Evolutionary conservation across 768 basidiomycete species (phyloP).

Genomic region (Favolaschia claudopus): DNA sequence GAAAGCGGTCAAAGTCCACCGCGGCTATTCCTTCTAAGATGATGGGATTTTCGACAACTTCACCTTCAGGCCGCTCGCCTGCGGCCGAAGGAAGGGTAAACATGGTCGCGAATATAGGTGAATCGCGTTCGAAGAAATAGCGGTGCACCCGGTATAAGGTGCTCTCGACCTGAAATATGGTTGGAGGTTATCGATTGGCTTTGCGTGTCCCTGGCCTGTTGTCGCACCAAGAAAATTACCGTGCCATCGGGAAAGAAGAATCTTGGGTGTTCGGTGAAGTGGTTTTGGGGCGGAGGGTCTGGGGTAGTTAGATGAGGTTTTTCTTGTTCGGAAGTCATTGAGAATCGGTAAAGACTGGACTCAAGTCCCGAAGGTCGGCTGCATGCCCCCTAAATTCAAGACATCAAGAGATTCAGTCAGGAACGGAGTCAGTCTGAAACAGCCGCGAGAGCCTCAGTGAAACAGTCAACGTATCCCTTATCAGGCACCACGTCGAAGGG

Average conservation of each 20-base stretch:
- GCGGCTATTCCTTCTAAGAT: conserved; percentile 49
- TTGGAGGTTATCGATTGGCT: neutral
- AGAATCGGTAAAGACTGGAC: too few relatives aligned
- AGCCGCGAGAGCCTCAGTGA: too few relatives aligned
- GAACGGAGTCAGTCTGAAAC: too few relatives aligned
- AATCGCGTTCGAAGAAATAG: conserved; percentile 47
- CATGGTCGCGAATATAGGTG: conserved; percentile 35
- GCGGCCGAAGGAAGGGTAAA: conserved; percentile 29
- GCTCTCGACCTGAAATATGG: conserved; percentile 39
- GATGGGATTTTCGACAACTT: conserved; percentile 42
- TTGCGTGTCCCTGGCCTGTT: neutral
- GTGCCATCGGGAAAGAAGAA: conserved; percentile 36
- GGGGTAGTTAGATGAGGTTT: neutral
- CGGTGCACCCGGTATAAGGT: conserved; percentile 42
- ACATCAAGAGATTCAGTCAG: too few relatives aligned
- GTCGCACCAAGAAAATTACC: conserved; percentile 33
- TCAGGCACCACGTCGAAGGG: too few relatives aligned
- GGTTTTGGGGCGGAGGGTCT: neutral
- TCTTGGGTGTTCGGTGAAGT: conserved; percentile 25
- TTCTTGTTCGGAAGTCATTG: too few relatives aligned
- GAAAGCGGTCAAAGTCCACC: conserved; percentile 57
- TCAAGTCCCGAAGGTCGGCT: too few relatives aligned
- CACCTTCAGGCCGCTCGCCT: conserved; percentile 34
- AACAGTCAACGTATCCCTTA: too few relatives aligned
- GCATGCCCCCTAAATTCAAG: too few relatives aligned